A percentile compares a stretch with the other conserved stretches of the same genome.
Conservation (phyloP, 139 green algal species). For the Haematococcus lacustris region DNA sequence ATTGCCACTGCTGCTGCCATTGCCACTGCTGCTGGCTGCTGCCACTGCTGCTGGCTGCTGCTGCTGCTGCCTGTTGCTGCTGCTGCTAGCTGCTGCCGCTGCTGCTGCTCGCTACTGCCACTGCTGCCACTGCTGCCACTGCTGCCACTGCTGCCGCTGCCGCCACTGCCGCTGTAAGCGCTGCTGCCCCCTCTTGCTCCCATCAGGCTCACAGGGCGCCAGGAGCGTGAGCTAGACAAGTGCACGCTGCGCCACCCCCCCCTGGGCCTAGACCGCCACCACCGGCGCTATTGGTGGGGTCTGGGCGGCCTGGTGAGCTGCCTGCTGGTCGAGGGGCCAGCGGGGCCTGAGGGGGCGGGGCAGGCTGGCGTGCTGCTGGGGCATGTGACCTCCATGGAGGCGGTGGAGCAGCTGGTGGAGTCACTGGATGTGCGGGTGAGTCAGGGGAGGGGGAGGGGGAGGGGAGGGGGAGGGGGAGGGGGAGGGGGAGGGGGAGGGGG, state of each 20-base stretch:
- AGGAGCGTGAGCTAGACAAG: slow-evolving; percentile 32
- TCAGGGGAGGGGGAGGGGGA: slow-evolving; percentile 21
- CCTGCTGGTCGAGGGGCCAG: slow-evolving; percentile 22
- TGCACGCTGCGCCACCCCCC: slow-evolving; percentile 35
- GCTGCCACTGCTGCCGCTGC: too few species aligned
- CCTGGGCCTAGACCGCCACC: slow-evolving; percentile 55
- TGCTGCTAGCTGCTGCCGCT: too few species aligned
- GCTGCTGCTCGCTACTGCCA: too few species aligned
- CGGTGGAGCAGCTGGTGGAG: slow-evolving; percentile 33
- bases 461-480: not conserved
- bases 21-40: too few species aligned
- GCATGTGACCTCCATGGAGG: slow-evolving; percentile 15
- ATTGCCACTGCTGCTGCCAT: not conserved
- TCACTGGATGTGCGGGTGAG: slow-evolving; percentile 51
- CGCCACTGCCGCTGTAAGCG: too few species aligned
- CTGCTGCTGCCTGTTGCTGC: too few species aligned
- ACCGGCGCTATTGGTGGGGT: slow-evolving; percentile 55
- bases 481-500: not conserved
- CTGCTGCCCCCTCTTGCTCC: too few species aligned
- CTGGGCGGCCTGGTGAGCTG: slow-evolving; percentile 21
- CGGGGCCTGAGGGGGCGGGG: slow-evolving; percentile 24
- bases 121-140: too few species aligned
- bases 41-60: too few species aligned
- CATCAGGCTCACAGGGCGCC: too few species aligned
- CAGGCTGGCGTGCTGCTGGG: slow-evolving; percentile 23